Evolutionary conservation across 306 rosid species (phyloP).

Genomic region (Castanospermum australe): DNA sequence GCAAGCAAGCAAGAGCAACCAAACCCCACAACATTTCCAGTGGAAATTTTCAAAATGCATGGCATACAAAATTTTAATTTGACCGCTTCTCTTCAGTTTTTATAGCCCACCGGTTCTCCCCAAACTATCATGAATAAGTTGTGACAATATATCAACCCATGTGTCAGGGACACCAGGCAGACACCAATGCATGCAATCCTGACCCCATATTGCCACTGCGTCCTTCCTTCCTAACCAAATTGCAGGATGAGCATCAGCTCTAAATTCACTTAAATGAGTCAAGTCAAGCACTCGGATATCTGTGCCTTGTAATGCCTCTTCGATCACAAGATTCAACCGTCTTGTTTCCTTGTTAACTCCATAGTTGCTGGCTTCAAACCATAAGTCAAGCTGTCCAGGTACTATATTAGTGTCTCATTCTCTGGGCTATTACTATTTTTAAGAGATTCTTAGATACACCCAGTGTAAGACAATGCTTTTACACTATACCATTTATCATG

Average conservation of each 20-base stretch:
- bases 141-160: slow-evolving; percentile 77
- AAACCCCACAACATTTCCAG: background rate
- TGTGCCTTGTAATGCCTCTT: slow-evolving; percentile 53
- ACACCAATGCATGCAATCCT: slow-evolving; percentile 98
- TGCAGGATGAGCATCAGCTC: slow-evolving; percentile 92
- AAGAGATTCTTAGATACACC: too few relatives aligned
- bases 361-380: slow-evolving; percentile 87
- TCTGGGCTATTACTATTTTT: too few relatives aligned
- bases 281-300: slow-evolving; percentile 62
- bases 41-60: slow-evolving; percentile 14
- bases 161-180: slow-evolving; percentile 90
- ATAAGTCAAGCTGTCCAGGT: slow-evolving; percentile 68
- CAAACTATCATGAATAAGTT: slow-evolving; percentile 43
- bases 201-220: slow-evolving; percentile 83
- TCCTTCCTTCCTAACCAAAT: slow-evolving; percentile 89
- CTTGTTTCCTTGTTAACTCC: slow-evolving; percentile 90
- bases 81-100: background rate
- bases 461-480: too few relatives aligned
- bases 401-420: slow-evolving; percentile 46
- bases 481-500: too few relatives aligned
- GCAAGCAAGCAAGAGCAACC: background rate
- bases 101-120: slow-evolving; percentile 19
- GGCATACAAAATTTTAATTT: background rate
- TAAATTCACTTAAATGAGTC: slow-evolving; percentile 74
- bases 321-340: slow-evolving; percentile 56